Percentiles rank a stretch among this genome's conserved stretches.
Conservation (phyloP, 2,329 filamentous ascomycete species). For the Westerdykella ornata region DNA sequence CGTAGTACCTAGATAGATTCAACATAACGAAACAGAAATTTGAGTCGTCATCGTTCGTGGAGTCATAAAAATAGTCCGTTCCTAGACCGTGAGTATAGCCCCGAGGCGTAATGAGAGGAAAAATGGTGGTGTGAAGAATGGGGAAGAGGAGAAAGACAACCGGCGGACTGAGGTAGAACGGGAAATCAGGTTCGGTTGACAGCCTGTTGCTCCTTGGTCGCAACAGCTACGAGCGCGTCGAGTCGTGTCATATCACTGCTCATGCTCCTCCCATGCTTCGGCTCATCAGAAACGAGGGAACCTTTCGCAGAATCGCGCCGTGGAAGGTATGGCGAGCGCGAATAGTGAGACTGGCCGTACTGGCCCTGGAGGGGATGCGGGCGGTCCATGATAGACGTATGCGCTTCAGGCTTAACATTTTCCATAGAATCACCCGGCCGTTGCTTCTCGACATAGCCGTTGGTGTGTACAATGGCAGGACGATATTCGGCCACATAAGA, state of each 20-base stretch:
- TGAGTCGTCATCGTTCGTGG: not conserved
- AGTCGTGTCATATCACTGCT: conserved; percentile 49
- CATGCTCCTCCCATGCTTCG: no score
- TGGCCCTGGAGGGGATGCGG: conserved; percentile 29
- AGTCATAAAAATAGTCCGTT: not conserved
- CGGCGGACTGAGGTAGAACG: no score
- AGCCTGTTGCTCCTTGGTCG: conserved; percentile 50
- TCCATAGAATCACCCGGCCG: conserved; percentile 36
- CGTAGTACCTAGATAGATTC: conserved; percentile 4
- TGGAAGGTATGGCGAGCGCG: conserved; percentile 8
- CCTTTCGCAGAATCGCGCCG: not conserved
- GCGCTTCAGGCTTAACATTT: conserved; percentile 32
- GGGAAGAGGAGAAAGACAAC: no score
- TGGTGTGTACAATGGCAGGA: conserved; percentile 48
- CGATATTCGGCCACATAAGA: conserved; percentile 46
- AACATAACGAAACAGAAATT: not conserved
- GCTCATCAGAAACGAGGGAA: no score
- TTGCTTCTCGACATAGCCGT: conserved; percentile 44
- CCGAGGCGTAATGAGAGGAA: no score
- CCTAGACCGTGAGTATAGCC: not conserved
- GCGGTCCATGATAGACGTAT: conserved; percentile 32
- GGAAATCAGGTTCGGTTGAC: not conserved
- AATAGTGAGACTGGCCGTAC: conserved; percentile 13
- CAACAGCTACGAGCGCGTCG: conserved; percentile 59
- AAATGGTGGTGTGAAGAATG: not conserved